Percentiles rank a stretch among this genome's conserved stretches.
Evolutionary conservation across 2,329 filamentous ascomycete genomes (phyloP).

Genomic region (Monosporascus sp.): DNA sequence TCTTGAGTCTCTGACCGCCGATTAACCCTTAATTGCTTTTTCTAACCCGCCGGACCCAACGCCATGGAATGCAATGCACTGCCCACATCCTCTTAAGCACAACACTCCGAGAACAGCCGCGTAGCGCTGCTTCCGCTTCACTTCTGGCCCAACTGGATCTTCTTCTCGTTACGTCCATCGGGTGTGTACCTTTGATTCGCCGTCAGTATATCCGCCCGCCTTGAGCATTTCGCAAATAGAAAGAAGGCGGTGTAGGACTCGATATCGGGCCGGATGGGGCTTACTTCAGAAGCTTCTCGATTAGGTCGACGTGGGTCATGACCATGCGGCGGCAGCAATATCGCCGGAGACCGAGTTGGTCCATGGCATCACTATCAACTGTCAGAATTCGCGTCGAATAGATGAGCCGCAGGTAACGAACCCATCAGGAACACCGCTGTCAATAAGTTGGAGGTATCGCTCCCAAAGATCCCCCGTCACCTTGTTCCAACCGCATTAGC

Average conservation of each 20-base stretch:
- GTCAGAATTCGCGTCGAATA: conserved; percentile 18
- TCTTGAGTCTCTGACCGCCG: neutral
- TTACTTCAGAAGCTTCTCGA: conserved; percentile 95
- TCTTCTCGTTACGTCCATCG: conserved; percentile 60
- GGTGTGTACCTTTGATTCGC: conserved; percentile 50
- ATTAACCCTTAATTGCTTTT: conserved; percentile 8
- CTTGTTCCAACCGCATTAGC: conserved; percentile 49
- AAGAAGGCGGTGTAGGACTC: neutral
- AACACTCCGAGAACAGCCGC: conserved; percentile 1
- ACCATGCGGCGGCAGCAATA: conserved; percentile 99
- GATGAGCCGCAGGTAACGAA: conserved; percentile 35
- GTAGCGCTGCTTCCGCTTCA: conserved; percentile 5
- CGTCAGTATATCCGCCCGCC: conserved; percentile 9
- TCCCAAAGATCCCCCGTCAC: conserved; percentile 98
- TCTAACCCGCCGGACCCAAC: conserved; percentile 21
- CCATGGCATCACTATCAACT: conserved; percentile 81
- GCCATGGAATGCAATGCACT: conserved; percentile 24
- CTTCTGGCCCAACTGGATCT: conserved; percentile 37
- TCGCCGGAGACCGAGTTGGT: conserved; percentile 84
- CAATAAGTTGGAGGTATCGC: conserved; percentile 83
- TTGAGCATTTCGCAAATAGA: neutral
- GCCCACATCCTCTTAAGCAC: conserved; percentile 2
- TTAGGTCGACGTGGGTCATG: conserved; percentile 98
- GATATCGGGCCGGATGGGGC: conserved; percentile 19
- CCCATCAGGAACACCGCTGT: conserved; percentile 72